Evolutionary conservation across 164 flowering plant genomes (phyloP).

Genomic region (Vitis cinerea): DNA sequence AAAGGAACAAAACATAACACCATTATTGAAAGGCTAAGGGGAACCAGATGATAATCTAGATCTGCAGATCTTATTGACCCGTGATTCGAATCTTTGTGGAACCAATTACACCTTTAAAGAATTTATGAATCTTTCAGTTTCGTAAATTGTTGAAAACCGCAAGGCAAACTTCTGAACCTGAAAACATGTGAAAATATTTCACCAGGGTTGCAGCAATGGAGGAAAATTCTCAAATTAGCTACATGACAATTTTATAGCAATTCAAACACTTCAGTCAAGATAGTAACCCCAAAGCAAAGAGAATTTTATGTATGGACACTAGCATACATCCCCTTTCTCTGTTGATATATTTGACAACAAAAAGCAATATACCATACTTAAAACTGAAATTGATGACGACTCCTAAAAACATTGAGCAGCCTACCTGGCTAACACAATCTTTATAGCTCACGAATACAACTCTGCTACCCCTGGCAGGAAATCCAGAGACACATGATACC

Average conservation of each 20-base stretch:
- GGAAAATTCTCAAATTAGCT: not conserved
- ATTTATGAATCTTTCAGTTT: constrained; percentile 33
- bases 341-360: not conserved
- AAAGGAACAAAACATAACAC: constrained; percentile 11
- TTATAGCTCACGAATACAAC: constrained; percentile 45
- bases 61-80: not conserved
- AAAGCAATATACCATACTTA: not conserved
- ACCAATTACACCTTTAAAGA: constrained; percentile 34
- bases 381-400: not conserved
- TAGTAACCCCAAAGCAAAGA: not conserved
- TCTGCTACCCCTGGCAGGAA: constrained; percentile 50
- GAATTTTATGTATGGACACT: not conserved
- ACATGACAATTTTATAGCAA: no score
- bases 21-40: not conserved
- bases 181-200: constrained; percentile 5
- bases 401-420: constrained; percentile 5
- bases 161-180: constrained; percentile 69
- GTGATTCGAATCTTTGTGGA: not conserved
- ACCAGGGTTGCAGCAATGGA: not conserved
- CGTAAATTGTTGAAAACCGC: constrained; percentile 32
- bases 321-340: not conserved
- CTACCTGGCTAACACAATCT: constrained; percentile 42
- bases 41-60: not conserved
- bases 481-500: constrained; percentile 48
- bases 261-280: no score